Evolutionary conservation across 2,329 filamentous ascomycete species (phyloP).

Genomic region (Cercospora citrullina): DNA sequence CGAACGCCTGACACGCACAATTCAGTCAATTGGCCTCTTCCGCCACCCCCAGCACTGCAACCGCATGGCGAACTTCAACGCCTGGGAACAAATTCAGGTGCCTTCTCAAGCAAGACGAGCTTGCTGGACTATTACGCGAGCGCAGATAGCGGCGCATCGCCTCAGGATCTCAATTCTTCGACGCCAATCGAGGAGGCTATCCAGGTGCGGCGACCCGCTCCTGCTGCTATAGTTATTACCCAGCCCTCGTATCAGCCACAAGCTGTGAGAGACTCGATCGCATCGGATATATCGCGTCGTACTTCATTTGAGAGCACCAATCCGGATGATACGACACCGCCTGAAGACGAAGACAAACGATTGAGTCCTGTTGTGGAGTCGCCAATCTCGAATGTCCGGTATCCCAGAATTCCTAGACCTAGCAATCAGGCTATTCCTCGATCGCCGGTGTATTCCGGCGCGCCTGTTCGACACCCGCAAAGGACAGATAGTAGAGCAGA

Average conservation of each 20-base stretch:
- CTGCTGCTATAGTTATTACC: slow-evolving; percentile 28
- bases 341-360: slow-evolving; percentile 46
- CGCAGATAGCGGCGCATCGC: slow-evolving; percentile 31
- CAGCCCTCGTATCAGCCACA: slow-evolving; percentile 31
- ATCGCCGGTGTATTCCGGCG: slow-evolving; percentile 25
- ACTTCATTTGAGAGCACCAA: slow-evolving; percentile 52
- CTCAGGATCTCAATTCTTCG: slow-evolving; percentile 21
- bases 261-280: slow-evolving; percentile 24
- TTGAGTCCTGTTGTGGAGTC: slow-evolving; percentile 48
- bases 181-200: slow-evolving; percentile 32
- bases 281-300: slow-evolving; percentile 37
- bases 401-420: slow-evolving; percentile 51
- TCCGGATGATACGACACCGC: slow-evolving; percentile 48
- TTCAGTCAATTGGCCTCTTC: slow-evolving; percentile 13
- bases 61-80: neutral
- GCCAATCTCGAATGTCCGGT: slow-evolving; percentile 47
- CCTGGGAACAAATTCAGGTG: slow-evolving; percentile 9
- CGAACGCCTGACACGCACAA: neutral
- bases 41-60: slow-evolving; percentile 15
- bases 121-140: slow-evolving; percentile 39
- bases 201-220: slow-evolving; percentile 27
- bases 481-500: neutral
- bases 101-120: slow-evolving; percentile 19
- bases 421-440: slow-evolving; percentile 50
- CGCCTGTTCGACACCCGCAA: neutral